Conservation (phyloP, 2,329 filamentous ascomycete species). For the Microcyclospora tardicrescens region DNA sequence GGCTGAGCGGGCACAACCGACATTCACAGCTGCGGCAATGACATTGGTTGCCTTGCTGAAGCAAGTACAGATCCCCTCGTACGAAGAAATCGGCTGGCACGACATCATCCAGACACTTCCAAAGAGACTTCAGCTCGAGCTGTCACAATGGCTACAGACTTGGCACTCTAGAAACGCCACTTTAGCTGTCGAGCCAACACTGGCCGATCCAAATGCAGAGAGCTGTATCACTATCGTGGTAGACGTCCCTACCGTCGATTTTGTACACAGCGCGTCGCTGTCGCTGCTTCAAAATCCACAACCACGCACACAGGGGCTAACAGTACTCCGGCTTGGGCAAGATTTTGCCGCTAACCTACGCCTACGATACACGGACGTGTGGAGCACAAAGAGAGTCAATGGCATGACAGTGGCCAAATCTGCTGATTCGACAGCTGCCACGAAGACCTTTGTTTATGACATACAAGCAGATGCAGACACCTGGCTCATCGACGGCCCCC, state of each 20-base stretch:
- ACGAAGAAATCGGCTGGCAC: conserved; percentile 42
- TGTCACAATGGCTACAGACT: conserved; percentile 38
- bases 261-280: conserved; percentile 59
- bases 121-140: conserved; percentile 27
- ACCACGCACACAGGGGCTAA: background rate
- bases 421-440: conserved; percentile 3
- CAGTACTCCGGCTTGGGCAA: conserved; percentile 48
- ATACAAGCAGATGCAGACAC: conserved; percentile 58
- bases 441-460: conserved; percentile 64
- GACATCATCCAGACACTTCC: conserved; percentile 40
- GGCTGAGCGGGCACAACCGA: conserved; percentile 31
- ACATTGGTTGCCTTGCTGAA: conserved; percentile 42
- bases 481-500: conserved; percentile 75
- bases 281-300: conserved; percentile 10
- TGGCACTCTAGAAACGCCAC: conserved; percentile 39
- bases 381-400: conserved; percentile 25
- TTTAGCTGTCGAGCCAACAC: conserved; percentile 12
- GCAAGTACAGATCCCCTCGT: conserved; percentile 39
- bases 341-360: conserved; percentile 49
- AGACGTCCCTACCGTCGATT: conserved; percentile 68
- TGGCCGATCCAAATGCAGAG: conserved; percentile 8
- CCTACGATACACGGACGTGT: conserved; percentile 43
- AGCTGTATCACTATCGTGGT: conserved; percentile 68
- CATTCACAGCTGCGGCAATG: conserved; percentile 32
- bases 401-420: conserved; percentile 5